Conservation (phyloP, 2,329 filamentous ascomycete species). For the Ophiostoma piceae region DNA sequence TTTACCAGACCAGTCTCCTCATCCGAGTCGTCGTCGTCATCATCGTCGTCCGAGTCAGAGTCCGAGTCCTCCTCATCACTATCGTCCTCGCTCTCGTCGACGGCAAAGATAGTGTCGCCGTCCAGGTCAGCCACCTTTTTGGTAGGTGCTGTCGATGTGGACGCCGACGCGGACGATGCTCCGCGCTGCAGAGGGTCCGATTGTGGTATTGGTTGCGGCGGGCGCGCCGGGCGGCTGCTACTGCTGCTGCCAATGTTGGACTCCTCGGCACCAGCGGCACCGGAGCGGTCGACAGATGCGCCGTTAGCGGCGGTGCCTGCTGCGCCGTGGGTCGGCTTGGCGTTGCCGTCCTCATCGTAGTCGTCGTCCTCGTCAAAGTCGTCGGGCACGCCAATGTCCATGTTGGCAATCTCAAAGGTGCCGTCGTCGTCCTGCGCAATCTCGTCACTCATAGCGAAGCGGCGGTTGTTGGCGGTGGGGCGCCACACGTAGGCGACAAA, state of each 20-base stretch:
- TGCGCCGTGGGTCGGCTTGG: slow-evolving; percentile 36
- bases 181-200: slow-evolving; percentile 21
- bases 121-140: slow-evolving; percentile 49
- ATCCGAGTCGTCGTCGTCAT: slow-evolving; percentile 63
- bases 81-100: slow-evolving; percentile 78
- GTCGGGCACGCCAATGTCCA: slow-evolving; percentile 76
- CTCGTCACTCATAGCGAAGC: slow-evolving; percentile 99
- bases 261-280: slow-evolving; percentile 37
- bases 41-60: slow-evolving; percentile 65
- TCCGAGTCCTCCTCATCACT: slow-evolving; percentile 70
- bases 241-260: slow-evolving; percentile 22
- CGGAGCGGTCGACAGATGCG: slow-evolving; percentile 28
- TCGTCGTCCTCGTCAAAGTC: slow-evolving; percentile 58
- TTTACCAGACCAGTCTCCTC: slow-evolving; percentile 56
- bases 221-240: slow-evolving; percentile 25
- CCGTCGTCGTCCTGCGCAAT: slow-evolving; percentile 97
- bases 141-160: not conserved
- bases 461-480: slow-evolving; percentile 90
- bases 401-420: slow-evolving; percentile 86
- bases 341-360: slow-evolving; percentile 54
- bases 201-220: slow-evolving; percentile 26
- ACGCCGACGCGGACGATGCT: slow-evolving; percentile 35
- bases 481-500: slow-evolving; percentile 96
- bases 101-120: slow-evolving; percentile 92
- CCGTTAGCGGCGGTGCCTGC: slow-evolving; percentile 27